phyloP scores from a whole-genome alignment of 768 basidiomycete genomes.

The Leucocoprinus leucothites region DNA sequence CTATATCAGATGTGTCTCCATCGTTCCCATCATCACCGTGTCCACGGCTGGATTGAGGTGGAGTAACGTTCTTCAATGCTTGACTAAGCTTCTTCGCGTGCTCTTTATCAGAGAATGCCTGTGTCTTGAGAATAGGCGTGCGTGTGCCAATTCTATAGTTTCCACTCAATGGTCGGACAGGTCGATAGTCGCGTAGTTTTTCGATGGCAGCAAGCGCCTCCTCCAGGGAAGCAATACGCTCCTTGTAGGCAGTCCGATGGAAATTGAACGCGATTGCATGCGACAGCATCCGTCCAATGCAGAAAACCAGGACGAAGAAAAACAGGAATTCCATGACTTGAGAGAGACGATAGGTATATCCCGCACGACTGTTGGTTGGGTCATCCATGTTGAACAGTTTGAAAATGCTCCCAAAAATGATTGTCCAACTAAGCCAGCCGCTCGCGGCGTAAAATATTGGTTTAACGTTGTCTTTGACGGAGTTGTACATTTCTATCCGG shows the following conservation, averaged over 20 bases:
- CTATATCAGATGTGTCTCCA: slow-evolving; percentile 16
- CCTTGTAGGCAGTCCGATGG: slow-evolving; percentile 73
- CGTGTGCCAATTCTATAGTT: slow-evolving; percentile 34
- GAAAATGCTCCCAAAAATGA: slow-evolving; percentile 70
- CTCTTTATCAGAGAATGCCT: slow-evolving; percentile 43
- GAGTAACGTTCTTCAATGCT: slow-evolving; percentile 25
- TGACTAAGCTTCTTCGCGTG: slow-evolving; percentile 32
- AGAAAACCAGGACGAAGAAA: slow-evolving; percentile 66
- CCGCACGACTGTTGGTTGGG: slow-evolving; percentile 43
- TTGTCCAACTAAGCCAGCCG: slow-evolving; percentile 71
- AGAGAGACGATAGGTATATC: slow-evolving; percentile 56
- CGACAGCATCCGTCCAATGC: slow-evolving; percentile 63
- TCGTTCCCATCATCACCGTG: slow-evolving; percentile 20
- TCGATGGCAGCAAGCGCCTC: slow-evolving; percentile 59
- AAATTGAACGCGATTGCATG: slow-evolving; percentile 72
- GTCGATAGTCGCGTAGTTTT: slow-evolving; percentile 62
- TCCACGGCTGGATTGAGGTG: slow-evolving; percentile 14
- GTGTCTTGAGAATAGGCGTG: slow-evolving; percentile 30
- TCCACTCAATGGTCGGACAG: slow-evolving; percentile 30
- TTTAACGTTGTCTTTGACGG: slow-evolving; percentile 67
- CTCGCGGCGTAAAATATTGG: slow-evolving; percentile 72
- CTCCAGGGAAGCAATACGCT: slow-evolving; percentile 60
- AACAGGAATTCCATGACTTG: slow-evolving; percentile 72
- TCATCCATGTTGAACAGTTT: slow-evolving; percentile 44
- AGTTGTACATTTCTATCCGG: slow-evolving; percentile 65